Evolutionary conservation across 75 land plant species (phyloP), one percentile per base, ranked within the genome.

Genomic region (Picea sitchensis): DNA sequence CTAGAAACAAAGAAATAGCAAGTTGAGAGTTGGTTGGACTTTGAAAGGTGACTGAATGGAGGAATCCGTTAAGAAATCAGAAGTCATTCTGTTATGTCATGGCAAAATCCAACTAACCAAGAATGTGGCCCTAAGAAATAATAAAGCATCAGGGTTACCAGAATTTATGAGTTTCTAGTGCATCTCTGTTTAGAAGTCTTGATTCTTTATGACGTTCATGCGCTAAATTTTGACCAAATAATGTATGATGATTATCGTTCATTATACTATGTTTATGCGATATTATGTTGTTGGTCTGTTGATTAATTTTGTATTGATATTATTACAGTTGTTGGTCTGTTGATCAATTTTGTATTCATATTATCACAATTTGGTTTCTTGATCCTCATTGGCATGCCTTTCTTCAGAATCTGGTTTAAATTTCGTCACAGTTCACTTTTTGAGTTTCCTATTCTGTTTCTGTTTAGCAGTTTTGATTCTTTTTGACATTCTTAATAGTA

Each of bases 1-100:
- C 23, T n/a, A 32, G 74, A 71, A 71, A 71, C 32, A 47, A 36
- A 71, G 4, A 71, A 71, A 71, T 71, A 18, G 8, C 26, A 71
- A 71, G 51, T 44, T 44, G 54, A 44, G 21, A 44, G 54, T 38
- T n/a, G 9, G 13, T 71, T 20, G 3, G 21, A n/a, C 13, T 12
- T 1, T 44, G 12, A 36, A 20, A 15, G 3, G 4, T 20, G 26
- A 44, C 9, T 2, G 23, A 44, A 36, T 18, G 18, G 1, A 67
- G 15, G 20, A 15, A 32, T 6, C 2, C 4, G 0, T 14, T 34
- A 34, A 15, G 11, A 20, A 44, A 21, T 71, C 14, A 67, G 0
- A 67, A 36, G 20, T 14, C n/a, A n/a, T 41, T 69, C 73, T 69
- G 44, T 69, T 36, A 38, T 51, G 12, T 11, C 38, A 20, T 69